Evolutionary conservation across 768 basidiomycete species (phyloP), one percentile per base, ranked within the genome.

Genomic region (Pholiota molesta): DNA sequence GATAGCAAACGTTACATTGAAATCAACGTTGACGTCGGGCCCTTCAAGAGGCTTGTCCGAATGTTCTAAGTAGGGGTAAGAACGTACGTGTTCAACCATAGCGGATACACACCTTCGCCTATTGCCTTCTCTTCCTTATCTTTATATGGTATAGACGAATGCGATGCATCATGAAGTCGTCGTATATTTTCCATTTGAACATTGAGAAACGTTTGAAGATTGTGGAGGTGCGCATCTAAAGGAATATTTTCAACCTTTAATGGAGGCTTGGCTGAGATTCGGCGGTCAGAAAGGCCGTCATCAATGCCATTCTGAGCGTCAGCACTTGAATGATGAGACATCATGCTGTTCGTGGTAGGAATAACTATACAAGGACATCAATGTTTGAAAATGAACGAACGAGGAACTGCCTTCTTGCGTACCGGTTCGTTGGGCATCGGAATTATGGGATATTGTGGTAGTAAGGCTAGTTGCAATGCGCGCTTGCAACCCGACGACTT

Each of bases 111-210:
- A 57, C 56, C 44, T 29, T 55, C 39, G 3, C 56, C 33, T n/a
- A 16, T 19, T 9, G 57, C 16, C 23, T 10, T 45, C 31, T 21
- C 5, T 19, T 58, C 47, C 29, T 51, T 58, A 16, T 19, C n/a
- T 16, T n/a, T 31, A 14, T 13, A 1, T 1, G 37, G 6, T 16
- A 23, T 35, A 13, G 45, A 33, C 11, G 57, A 21, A 23, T 61
- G 55, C 14, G 71, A 51, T 17, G 65, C 33, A 23, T 66, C 61
- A 51, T 73, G 74, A 19, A 76, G 69, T 5, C 44, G 53, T 11
- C 63, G 70, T 5, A 76, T 64, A 56, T 71, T 73, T 23, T 71
- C 64, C 13, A 69, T 65, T 44, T 76, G 73, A 2, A 63, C 53
- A 9, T 63, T 55, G 23, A 76, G 62, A 64, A 76, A 76, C 1